Conservation (phyloP, 1,284 basidiomycete species). For the Sporisorium graminicola region DNA sequence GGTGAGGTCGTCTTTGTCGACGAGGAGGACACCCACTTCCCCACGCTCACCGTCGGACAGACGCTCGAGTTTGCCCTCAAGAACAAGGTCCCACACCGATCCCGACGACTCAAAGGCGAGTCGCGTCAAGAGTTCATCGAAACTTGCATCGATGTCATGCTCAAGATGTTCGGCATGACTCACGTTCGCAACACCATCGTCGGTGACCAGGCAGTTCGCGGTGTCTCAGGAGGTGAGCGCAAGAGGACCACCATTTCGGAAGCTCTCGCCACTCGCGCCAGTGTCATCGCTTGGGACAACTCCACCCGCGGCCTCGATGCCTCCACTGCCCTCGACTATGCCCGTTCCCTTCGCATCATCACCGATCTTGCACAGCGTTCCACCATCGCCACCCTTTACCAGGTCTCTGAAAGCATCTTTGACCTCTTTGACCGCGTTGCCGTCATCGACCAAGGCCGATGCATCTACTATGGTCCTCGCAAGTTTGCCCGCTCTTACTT, state of each 20-base stretch:
- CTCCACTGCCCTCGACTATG: constrained; percentile 61
- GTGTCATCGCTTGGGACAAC: constrained; percentile 59
- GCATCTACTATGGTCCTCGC: constrained; percentile 71
- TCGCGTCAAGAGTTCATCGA: constrained; percentile 54
- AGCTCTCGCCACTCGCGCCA: constrained; percentile 48
- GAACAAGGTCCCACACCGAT: constrained; percentile 54
- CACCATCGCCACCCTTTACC: constrained; percentile 62
- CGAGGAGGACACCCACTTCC: constrained; percentile 61
- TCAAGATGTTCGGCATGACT: constrained; percentile 65
- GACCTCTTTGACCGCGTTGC: constrained; percentile 57
- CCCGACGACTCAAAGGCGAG: constrained; percentile 41
- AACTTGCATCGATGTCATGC: constrained; percentile 49
- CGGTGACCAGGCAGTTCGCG: constrained; percentile 58
- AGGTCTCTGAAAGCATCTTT: constrained; percentile 59
- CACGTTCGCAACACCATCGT: constrained; percentile 64
- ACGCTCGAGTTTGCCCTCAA: constrained; percentile 58
- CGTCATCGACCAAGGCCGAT: constrained; percentile 60
- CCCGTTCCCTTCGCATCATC: constrained; percentile 54
- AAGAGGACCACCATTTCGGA: constrained; percentile 63
- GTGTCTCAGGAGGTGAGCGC: constrained; percentile 61
- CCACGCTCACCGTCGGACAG: constrained; percentile 60
- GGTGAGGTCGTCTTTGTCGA: constrained; percentile 57
- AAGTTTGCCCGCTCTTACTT: constrained; percentile 58
- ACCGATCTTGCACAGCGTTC: constrained; percentile 61
- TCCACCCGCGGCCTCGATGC: constrained; percentile 62